Evolutionary conservation across 495 filamentous ascomycete species (phyloP).

Genomic region (Xylaria venustula): DNA sequence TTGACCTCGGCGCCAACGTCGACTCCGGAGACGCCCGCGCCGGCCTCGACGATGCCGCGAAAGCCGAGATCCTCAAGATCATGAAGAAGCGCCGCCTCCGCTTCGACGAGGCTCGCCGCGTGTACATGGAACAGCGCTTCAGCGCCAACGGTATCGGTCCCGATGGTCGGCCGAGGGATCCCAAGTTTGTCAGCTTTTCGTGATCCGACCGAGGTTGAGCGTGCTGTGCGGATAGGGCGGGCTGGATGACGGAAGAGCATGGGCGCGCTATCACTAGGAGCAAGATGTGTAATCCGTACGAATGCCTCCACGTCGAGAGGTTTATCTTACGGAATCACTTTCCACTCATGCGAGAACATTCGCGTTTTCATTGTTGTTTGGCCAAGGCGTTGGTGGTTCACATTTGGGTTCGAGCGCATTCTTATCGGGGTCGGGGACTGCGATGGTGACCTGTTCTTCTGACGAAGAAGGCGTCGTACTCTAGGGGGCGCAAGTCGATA

Average conservation of each 20-base stretch:
- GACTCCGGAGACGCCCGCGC: constrained; percentile 69
- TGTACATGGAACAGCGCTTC: constrained; percentile 82
- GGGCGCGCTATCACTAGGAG: background rate
- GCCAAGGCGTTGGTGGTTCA: constrained; percentile 10
- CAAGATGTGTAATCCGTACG: background rate
- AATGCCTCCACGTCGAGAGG: background rate
- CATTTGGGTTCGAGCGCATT: background rate
- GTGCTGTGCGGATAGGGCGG: background rate
- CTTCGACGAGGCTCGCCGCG: constrained; percentile 88
- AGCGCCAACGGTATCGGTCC: constrained; percentile 80
- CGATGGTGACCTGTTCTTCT: background rate
- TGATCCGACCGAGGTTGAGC: constrained; percentile 28
- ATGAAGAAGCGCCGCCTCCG: constrained; percentile 75
- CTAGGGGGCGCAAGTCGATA: too few relatives aligned
- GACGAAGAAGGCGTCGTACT: background rate
- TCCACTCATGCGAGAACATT: constrained; percentile 10
- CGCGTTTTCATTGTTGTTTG: constrained; percentile 9
- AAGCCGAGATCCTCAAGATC: constrained; percentile 77
- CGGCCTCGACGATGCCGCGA: constrained; percentile 76
- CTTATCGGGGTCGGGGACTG: background rate
- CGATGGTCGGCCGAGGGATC: constrained; percentile 86
- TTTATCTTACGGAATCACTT: background rate
- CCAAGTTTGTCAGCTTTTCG: constrained; percentile 93
- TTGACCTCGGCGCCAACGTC: constrained; percentile 79
- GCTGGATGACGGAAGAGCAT: background rate